A percentile compares a stretch with the other conserved stretches of the same genome.
Evolutionary conservation across 768 basidiomycete species (phyloP).

Genomic region (Sporobolomyces roseus): DNA sequence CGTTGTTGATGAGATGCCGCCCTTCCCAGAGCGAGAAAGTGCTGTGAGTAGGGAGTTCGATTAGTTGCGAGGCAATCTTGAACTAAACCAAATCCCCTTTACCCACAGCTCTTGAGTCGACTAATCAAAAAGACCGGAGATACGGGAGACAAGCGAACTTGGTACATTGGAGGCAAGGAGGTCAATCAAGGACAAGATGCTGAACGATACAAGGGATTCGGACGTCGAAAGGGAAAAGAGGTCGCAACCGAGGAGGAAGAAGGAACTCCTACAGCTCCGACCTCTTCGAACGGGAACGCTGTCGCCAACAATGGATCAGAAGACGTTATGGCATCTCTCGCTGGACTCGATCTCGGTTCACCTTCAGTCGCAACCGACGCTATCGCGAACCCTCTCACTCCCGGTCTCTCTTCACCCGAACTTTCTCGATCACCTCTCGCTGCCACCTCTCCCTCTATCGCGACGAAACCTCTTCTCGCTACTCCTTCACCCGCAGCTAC

Average conservation of each 20-base stretch:
- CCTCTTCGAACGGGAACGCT: slow-evolving; percentile 3
- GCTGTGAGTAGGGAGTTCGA: slow-evolving; percentile 54
- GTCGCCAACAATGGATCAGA: slow-evolving; percentile 49
- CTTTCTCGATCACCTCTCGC: slow-evolving; percentile 10
- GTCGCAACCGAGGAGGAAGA: slow-evolving; percentile 29
- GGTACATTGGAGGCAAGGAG: slow-evolving; percentile 93
- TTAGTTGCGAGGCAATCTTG: background rate
- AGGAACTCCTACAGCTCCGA: slow-evolving; percentile 5
- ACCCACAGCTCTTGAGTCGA: slow-evolving; percentile 57
- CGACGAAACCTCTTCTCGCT: slow-evolving; percentile 23
- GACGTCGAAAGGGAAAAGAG: slow-evolving; percentile 50
- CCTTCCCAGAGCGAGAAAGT: slow-evolving; percentile 91
- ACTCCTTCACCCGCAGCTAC: background rate
- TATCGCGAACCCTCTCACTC: background rate
- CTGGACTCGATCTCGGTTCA: slow-evolving; percentile 70
- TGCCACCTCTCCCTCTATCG: slow-evolving; percentile 6
- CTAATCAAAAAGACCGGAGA: slow-evolving; percentile 85
- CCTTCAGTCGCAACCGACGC: slow-evolving; percentile 39
- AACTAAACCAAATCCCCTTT: background rate
- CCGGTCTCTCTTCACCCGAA: background rate
- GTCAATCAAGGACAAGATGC: slow-evolving; percentile 73
- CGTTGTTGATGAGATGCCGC: slow-evolving; percentile 98
- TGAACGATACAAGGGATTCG: slow-evolving; percentile 55
- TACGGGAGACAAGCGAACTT: slow-evolving; percentile 90
- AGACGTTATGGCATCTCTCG: slow-evolving; percentile 69